Percentiles rank a stretch among this genome's conserved stretches.
Evolutionary conservation across 2,329 filamentous ascomycete genomes (phyloP).

Genomic region (Fusarium scirpi): DNA sequence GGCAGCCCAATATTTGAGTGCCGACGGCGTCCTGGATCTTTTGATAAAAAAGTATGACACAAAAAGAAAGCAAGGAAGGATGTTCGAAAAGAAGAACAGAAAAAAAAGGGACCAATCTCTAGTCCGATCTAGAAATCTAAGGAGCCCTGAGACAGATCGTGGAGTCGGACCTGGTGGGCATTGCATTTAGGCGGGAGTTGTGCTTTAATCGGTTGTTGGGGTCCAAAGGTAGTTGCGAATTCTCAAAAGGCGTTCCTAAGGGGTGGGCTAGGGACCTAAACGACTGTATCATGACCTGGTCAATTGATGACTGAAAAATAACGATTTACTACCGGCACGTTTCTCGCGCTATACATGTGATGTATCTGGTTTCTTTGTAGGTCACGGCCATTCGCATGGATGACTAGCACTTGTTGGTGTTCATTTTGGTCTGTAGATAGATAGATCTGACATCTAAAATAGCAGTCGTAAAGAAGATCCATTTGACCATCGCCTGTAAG

Average conservation of each 20-base stretch:
- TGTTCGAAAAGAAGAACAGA: conserved; percentile 30
- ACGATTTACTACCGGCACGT: conserved; percentile 30
- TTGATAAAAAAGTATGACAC: conserved; percentile 25
- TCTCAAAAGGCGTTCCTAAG: conserved; percentile 42
- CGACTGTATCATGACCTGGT: conserved; percentile 38
- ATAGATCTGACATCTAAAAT: not conserved
- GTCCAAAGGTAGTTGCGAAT: conserved; percentile 8
- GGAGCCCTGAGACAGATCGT: conserved; percentile 20
- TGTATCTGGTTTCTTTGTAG: not conserved
- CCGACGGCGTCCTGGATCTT: conserved; percentile 5
- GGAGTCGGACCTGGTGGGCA: conserved; percentile 37
- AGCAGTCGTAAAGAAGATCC: not conserved
- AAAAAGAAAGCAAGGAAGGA: conserved; percentile 28
- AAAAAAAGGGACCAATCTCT: conserved; percentile 21
- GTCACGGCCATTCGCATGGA: not conserved
- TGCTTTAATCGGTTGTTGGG: conserved; percentile 27
- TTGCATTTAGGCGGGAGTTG: conserved; percentile 49
- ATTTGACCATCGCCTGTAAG: not conserved
- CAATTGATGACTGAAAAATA: conserved; percentile 35
- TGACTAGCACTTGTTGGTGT: not conserved
- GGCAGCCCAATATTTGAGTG: not conserved
- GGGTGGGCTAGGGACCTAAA: conserved; percentile 42
- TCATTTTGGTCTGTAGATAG: not conserved
- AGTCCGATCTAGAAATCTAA: conserved; percentile 21
- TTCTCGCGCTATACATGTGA: not conserved